Conservation (phyloP, 2,329 filamentous ascomycete species). For the Claviceps fusiformis region DNA sequence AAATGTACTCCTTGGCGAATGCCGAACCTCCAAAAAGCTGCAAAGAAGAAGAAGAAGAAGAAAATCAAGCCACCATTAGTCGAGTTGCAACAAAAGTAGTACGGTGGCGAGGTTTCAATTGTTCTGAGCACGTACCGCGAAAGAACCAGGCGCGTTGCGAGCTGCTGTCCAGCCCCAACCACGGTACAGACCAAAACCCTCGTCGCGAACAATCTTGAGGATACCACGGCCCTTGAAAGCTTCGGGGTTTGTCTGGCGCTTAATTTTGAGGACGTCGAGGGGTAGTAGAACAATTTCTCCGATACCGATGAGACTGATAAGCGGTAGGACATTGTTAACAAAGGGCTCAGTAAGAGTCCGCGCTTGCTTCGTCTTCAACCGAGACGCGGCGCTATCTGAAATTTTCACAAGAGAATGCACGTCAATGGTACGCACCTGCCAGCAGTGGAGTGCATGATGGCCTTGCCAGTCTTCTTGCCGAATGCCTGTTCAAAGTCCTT, state of each 20-base stretch:
- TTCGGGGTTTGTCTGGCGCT: constrained; percentile 97
- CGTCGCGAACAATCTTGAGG: constrained; percentile 77
- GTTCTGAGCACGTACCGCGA: constrained; percentile 55
- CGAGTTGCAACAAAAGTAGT: neutral
- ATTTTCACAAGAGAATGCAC: neutral
- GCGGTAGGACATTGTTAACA: neutral
- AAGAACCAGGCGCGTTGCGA: constrained; percentile 90
- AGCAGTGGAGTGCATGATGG: constrained; percentile 92
- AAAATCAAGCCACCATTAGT: neutral
- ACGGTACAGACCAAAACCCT: constrained; percentile 90
- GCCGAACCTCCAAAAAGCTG: constrained; percentile 94
- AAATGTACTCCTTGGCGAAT: constrained; percentile 94
- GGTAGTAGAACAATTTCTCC: constrained; percentile 93
- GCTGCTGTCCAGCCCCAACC: constrained; percentile 97
- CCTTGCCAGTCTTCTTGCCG: constrained; percentile 94
- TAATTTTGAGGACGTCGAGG: constrained; percentile 97
- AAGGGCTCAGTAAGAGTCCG: neutral
- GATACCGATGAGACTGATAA: constrained; percentile 75
- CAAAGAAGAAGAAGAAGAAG: neutral
- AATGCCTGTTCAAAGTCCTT: constrained; percentile 77
- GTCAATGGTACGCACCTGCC: constrained; percentile 49
- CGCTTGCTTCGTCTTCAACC: no score
- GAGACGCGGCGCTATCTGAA: neutral
- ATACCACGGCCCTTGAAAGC: constrained; percentile 91
- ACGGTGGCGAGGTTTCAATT: neutral